Evolutionary conservation across 805 yeast species (phyloP), one percentile per base, ranked within the genome.

Genomic region (Wickerhamiella australiensis): DNA sequence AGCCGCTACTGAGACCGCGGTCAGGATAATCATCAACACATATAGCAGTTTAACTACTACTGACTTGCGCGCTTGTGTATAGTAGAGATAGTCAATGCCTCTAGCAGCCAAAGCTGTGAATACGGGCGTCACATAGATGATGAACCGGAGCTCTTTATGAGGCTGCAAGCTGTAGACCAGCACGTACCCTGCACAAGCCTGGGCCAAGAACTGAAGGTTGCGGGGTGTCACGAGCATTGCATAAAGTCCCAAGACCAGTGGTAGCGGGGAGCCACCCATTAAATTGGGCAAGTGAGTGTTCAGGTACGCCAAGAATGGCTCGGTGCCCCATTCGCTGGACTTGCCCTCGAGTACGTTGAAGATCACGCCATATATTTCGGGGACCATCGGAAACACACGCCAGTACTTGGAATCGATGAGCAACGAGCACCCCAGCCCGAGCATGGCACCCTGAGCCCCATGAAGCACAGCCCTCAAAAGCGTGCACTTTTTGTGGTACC

Each of bases 141-240:
- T 78, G 59, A 90, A 90, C 57, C 96, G 75, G 94, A 94, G 85
- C 68, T 90, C 97, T 62, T 90, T 90, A 59, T 90, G 96, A 2
- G 92, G 87, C 63, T 84, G 92, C 47, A 80, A 62, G 0, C 96
- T 86, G 74, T 87, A 73, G 4, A 77, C 58, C 1, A 68, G 53
- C n/a, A 87, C 71, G 59, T 69, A 88, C 13, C 75, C 46, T 1
- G 79, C 38, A 0, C 82, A 67, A 1, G 85, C 68, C 15, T 74
- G 52, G 1, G 75, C 69, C 23, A 80, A 59, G 5, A 79, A 64
- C 37, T 75, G 71, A 33, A 77, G 57, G 15, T 48, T 48, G 22
- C 51, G 49, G n/a, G 53, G 50, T 20, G 50, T 51, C 12, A 54
- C 48, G n/a, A 55, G 31, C 26, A 56, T 15, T 8, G 56, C 40